Conservation (phyloP, 345 rosid species). For the Eucalyptus erythrocorys region DNA sequence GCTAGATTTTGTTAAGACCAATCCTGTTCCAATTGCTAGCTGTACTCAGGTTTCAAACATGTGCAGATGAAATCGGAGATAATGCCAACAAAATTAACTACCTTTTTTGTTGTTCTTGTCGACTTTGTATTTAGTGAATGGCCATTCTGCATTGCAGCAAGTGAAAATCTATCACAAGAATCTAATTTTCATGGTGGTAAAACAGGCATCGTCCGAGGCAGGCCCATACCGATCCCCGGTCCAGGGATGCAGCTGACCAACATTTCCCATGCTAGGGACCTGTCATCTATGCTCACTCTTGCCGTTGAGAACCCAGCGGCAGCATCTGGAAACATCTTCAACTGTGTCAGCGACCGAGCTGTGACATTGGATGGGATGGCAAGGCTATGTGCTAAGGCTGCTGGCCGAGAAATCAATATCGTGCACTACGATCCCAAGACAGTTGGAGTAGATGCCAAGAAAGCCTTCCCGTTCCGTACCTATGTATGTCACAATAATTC, state of each 20-base stretch:
- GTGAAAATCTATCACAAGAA: background rate
- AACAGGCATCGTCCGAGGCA: slow-evolving; percentile 76
- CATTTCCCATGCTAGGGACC: slow-evolving; percentile 71
- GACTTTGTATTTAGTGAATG: background rate
- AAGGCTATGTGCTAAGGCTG: slow-evolving; percentile 83
- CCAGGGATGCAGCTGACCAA: slow-evolving; percentile 91
- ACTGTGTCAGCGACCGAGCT: slow-evolving; percentile 84
- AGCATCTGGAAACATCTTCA: slow-evolving; percentile 61
- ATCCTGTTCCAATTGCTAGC: background rate
- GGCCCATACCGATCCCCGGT: slow-evolving; percentile 90
- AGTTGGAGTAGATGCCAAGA: slow-evolving; percentile 72
- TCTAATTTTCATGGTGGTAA: background rate
- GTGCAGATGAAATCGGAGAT: background rate
- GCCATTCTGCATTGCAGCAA: background rate
- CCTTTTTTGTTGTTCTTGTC: background rate
- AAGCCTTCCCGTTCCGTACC: slow-evolving; percentile 90
- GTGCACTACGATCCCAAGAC: slow-evolving; percentile 91
- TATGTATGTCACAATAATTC: slow-evolving; percentile 33
- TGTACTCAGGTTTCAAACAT: background rate
- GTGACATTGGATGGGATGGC: slow-evolving; percentile 95
- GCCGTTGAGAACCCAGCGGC: slow-evolving; percentile 72
- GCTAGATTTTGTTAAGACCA: background rate
- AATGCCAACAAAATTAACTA: background rate
- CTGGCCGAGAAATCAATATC: slow-evolving; percentile 56
- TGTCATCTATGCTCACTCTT: slow-evolving; percentile 75